Evolutionary conservation across 202 grass and related monocot genomes (phyloP).

Genomic region (Dendrocalamus latiflorus): DNA sequence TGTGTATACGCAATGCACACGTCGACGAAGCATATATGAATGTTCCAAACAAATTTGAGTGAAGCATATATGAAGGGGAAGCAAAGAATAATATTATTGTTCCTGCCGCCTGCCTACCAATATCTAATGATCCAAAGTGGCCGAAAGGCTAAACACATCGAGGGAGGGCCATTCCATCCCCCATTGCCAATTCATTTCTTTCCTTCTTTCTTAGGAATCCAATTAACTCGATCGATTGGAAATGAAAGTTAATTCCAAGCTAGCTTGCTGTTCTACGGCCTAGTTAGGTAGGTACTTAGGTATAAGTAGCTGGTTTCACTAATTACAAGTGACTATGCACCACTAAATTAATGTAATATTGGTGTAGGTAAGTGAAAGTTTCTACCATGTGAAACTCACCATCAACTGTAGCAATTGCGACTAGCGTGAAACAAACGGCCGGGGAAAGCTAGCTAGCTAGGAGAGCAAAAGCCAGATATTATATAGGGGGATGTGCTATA

Average conservation of each 20-base stretch:
- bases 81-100: constrained; percentile 25
- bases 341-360: background rate
- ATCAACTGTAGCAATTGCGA: background rate
- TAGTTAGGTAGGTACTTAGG: too few relatives aligned
- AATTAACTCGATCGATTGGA: constrained; percentile 9
- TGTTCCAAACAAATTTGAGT: constrained; percentile 4
- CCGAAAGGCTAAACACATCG: constrained; percentile 41
- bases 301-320: constrained; percentile 13
- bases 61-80: constrained; percentile 1
- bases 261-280: background rate
- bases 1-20: background rate
- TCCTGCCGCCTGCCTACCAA: background rate
- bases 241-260: constrained; percentile 12
- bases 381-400: background rate
- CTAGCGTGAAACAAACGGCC: background rate
- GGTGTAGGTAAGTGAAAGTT: background rate
- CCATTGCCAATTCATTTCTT: constrained; percentile 11
- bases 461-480: too few relatives aligned
- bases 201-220: constrained; percentile 25
- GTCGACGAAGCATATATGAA: background rate
- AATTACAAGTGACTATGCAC: background rate
- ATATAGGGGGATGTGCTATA: too few relatives aligned
- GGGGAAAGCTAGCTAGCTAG: background rate
- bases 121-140: constrained; percentile 37
- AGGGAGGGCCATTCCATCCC: constrained; percentile 21